phyloP scores from a whole-genome alignment of 805 yeast genomes.

The Diddensiella santjacobensis region DNA sequence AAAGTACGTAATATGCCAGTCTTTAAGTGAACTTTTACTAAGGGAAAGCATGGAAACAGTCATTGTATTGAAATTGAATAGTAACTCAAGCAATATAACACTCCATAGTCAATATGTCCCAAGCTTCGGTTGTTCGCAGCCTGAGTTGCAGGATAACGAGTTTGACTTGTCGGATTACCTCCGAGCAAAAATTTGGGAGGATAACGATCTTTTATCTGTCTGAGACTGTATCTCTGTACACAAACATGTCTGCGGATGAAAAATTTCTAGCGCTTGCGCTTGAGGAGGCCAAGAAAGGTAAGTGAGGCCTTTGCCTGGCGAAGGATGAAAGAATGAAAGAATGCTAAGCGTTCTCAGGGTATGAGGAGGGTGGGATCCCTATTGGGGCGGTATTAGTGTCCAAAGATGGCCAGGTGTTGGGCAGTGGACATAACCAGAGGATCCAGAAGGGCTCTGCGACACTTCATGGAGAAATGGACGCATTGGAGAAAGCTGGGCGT shows the following conservation, averaged over 20 bases:
- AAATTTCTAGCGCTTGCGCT: slow-evolving; percentile 31
- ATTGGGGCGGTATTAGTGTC: slow-evolving; percentile 74
- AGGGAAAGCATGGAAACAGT: too few species aligned
- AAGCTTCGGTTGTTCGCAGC: too few species aligned
- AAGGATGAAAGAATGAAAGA: background rate
- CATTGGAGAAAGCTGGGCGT: slow-evolving; percentile 88
- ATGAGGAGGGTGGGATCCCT: slow-evolving; percentile 86
- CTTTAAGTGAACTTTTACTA: too few species aligned
- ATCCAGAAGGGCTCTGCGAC: slow-evolving; percentile 81
- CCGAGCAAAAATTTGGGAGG: too few species aligned
- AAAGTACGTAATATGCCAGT: too few species aligned
- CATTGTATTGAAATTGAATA: background rate
- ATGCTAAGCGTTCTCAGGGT: slow-evolving; percentile 47
- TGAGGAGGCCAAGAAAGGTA: slow-evolving; percentile 32
- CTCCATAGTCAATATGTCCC: too few species aligned
- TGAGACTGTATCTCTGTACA: background rate
- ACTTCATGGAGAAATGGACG: slow-evolving; percentile 87
- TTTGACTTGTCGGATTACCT: too few species aligned
- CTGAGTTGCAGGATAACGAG: too few species aligned
- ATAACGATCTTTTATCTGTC: background rate
- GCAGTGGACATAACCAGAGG: slow-evolving; percentile 87
- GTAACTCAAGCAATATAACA: too few species aligned
- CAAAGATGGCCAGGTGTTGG: slow-evolving; percentile 75
- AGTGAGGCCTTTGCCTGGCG: slow-evolving; percentile 1
- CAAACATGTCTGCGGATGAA: slow-evolving; percentile 19